Evolutionary conservation across 202 grass and related monocot genomes (phyloP).

Genomic region (Musa balbisiana): DNA sequence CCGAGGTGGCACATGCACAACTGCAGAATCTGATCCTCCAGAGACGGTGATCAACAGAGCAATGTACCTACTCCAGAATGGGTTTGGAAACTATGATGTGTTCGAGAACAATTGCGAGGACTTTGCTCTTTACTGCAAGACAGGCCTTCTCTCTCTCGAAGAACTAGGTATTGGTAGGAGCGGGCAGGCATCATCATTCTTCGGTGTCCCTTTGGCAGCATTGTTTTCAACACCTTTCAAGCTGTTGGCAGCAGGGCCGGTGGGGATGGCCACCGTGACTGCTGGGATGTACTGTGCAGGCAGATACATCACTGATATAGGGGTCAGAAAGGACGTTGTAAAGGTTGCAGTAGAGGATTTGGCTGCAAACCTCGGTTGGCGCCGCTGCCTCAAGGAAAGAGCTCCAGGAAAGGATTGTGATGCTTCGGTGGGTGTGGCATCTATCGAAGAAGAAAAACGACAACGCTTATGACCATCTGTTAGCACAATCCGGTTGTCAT

Average conservation of each 20-base stretch:
- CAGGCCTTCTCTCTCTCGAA: constrained; percentile 55
- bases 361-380: constrained; percentile 38
- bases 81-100: constrained; percentile 84
- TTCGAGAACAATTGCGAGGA: constrained; percentile 98
- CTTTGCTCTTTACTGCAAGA: constrained; percentile 97
- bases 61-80: constrained; percentile 88
- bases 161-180: constrained; percentile 77
- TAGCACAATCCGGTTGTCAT: background rate
- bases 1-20: constrained; percentile 89
- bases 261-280: constrained; percentile 83
- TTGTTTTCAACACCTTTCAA: constrained; percentile 71
- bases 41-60: constrained; percentile 63
- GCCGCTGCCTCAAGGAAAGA: constrained; percentile 14
- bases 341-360: constrained; percentile 77
- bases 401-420: background rate
- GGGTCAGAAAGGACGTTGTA: constrained; percentile 78
- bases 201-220: constrained; percentile 73
- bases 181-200: constrained; percentile 68
- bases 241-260: constrained; percentile 65
- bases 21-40: constrained; percentile 53
- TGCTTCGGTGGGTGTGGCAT: background rate
- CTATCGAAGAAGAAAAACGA: constrained; percentile 6
- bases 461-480: background rate
- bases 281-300: constrained; percentile 93
- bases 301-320: constrained; percentile 91